phyloP scores from a whole-genome alignment of 2,329 filamentous ascomycete species.

The Macrophomina pseudophaseolina region DNA sequence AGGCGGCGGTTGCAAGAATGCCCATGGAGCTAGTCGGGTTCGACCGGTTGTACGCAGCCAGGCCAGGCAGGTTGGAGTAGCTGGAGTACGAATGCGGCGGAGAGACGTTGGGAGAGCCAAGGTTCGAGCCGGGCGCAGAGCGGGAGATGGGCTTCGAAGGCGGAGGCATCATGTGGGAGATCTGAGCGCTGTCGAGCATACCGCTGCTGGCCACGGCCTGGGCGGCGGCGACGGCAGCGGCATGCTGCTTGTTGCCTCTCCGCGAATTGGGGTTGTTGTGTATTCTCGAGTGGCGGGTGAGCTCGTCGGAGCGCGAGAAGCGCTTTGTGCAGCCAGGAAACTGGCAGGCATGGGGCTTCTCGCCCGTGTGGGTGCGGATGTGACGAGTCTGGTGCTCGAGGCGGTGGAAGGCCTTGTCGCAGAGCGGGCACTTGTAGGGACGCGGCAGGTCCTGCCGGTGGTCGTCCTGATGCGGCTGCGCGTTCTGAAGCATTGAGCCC shows the following conservation, averaged over 20 bases:
- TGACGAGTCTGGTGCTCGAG: conserved; percentile 92
- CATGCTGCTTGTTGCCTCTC: conserved; percentile 82
- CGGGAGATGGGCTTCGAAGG: conserved; percentile 80
- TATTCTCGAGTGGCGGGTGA: conserved; percentile 96
- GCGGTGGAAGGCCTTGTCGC: conserved; percentile 98
- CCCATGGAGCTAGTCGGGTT: conserved; percentile 58
- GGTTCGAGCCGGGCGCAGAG: conserved; percentile 83
- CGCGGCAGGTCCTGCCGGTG: conserved; percentile 85
- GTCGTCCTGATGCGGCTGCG: conserved; percentile 51
- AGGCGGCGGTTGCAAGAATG: conserved; percentile 71
- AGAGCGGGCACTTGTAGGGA: conserved; percentile 97
- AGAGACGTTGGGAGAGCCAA: conserved; percentile 93
- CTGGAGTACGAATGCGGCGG: conserved; percentile 84
- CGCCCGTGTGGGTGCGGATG: conserved; percentile 95
- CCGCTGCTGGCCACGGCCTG: conserved; percentile 56
- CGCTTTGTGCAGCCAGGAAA: conserved; percentile 96
- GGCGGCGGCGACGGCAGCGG: conserved; percentile 62
- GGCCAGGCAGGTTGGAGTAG: conserved; percentile 64
- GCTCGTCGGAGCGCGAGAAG: conserved; percentile 94
- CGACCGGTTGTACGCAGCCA: conserved; percentile 59
- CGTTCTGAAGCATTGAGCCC: conserved; percentile 65
- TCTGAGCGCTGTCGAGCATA: conserved; percentile 56
- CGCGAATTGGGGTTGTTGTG: conserved; percentile 99
- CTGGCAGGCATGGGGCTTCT: conserved; percentile 96
- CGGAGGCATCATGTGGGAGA: conserved; percentile 72